Evolutionary conservation across 306 rosid genomes (phyloP).

Genomic region (Cucurbita maxima): DNA sequence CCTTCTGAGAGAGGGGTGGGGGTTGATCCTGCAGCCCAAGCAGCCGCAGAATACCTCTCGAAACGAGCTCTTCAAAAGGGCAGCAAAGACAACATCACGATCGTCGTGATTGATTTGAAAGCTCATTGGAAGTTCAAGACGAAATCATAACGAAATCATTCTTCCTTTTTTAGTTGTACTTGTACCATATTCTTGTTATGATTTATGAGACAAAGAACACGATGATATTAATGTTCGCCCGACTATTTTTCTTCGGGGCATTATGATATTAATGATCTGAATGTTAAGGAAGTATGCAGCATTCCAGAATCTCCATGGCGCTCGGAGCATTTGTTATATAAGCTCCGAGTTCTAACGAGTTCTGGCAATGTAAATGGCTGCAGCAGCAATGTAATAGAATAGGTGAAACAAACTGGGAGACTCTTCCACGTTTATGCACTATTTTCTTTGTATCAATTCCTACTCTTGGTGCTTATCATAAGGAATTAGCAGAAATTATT

Average conservation of each 20-base stretch:
- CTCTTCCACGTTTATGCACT: conserved; percentile 33
- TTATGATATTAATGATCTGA: conserved; percentile 29
- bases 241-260: conserved; percentile 51
- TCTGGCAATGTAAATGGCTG: conserved; percentile 52
- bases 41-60: conserved; percentile 71
- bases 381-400: conserved; percentile 19
- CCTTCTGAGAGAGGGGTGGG: conserved; percentile 49
- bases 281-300: conserved; percentile 29
- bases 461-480: conserved; percentile 23
- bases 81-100: conserved; percentile 75
- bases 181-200: conserved; percentile 22
- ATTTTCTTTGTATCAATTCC: conserved; percentile 25
- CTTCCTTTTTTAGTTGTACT: not conserved
- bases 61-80: conserved; percentile 76
- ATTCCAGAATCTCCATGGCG: conserved; percentile 25
- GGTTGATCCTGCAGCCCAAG: conserved; percentile 79
- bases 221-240: conserved; percentile 39
- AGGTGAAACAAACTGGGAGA: conserved; percentile 16
- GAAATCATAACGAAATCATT: conserved; percentile 34
- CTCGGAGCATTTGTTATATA: conserved; percentile 19
- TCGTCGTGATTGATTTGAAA: conserved; percentile 72
- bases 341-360: conserved; percentile 8
- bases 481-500: conserved; percentile 18
- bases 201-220: conserved; percentile 1
- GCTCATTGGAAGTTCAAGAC: conserved; percentile 75